Evolutionary conservation across 768 basidiomycete genomes (phyloP).

Genomic region (Crepidotus variabilis): DNA sequence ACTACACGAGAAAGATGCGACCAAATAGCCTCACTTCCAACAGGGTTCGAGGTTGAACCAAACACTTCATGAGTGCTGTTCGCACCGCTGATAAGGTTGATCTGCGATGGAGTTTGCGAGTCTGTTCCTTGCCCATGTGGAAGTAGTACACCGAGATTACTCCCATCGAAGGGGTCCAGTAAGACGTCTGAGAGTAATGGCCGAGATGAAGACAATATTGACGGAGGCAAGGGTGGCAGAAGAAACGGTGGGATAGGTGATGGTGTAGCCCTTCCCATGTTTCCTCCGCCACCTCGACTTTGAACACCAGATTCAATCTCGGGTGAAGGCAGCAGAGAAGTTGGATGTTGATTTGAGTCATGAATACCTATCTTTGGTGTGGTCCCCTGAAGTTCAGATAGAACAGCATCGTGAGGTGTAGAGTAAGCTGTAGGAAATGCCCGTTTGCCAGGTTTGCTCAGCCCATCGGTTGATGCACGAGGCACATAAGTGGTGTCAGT

Average conservation of each 20-base stretch:
- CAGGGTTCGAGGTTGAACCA: conserved; percentile 2
- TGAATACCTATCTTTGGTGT: conserved; percentile 9
- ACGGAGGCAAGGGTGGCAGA: neutral
- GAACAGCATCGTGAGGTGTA: conserved; percentile 61
- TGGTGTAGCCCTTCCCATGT: neutral
- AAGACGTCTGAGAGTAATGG: conserved; percentile 13
- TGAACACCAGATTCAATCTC: neutral
- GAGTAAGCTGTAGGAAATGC: conserved; percentile 19
- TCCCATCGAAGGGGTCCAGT: conserved; percentile 28
- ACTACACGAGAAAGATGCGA: conserved; percentile 63
- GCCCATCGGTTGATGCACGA: conserved; percentile 15
- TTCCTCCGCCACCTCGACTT: neutral
- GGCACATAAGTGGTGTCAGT: conserved; percentile 8
- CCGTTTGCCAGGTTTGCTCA: conserved; percentile 11
- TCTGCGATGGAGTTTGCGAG: conserved; percentile 12
- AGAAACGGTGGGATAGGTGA: neutral
- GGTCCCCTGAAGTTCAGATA: conserved; percentile 48
- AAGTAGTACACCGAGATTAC: conserved; percentile 21
- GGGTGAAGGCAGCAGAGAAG: neutral
- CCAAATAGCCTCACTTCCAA: conserved; percentile 43
- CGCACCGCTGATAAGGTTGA: conserved; percentile 9
- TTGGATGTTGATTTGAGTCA: conserved; percentile 1
- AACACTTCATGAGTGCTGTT: conserved; percentile 7
- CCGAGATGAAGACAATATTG: conserved; percentile 1
- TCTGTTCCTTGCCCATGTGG: conserved; percentile 16